These are phyloP conservation scores for Draba incana DNA, from an alignment of 345 rosid genomes.

Conservation along the genomic window DNA sequence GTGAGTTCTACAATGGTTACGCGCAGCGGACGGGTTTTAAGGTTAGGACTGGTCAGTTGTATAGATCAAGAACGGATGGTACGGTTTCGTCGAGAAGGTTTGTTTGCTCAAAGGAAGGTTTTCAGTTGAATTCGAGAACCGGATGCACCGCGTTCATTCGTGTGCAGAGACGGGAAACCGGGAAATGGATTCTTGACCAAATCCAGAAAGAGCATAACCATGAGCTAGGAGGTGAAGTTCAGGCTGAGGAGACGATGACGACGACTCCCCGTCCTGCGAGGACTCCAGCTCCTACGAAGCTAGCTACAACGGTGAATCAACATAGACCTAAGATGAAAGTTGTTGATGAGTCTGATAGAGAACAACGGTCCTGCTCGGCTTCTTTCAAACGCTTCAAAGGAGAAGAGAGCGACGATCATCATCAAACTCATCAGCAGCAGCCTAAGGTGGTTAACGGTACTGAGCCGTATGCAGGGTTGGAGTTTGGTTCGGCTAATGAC, in stretches of 20 bases:
- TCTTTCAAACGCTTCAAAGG: conserved; percentile 62
- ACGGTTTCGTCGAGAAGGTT: conserved; percentile 80
- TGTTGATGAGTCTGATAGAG: conserved; percentile 49
- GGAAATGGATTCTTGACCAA: conserved; percentile 93
- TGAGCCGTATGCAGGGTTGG: conserved; percentile 71
- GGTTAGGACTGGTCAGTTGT: conserved; percentile 79
- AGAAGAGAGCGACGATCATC: conserved; percentile 28
- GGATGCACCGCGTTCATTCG: conserved; percentile 94
- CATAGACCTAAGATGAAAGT: conserved; percentile 58
- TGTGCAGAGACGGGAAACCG: conserved; percentile 72
- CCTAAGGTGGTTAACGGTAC: conserved; percentile 35
- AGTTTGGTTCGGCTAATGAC: conserved; percentile 76
- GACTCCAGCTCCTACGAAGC: conserved; percentile 47
- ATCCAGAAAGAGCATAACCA: conserved; percentile 87
- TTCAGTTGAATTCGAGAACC: conserved; percentile 79
- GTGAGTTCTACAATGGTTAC: conserved; percentile 64
- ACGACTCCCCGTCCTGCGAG: conserved; percentile 47
- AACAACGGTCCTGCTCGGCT: conserved; percentile 43
- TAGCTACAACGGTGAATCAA: conserved; percentile 45
- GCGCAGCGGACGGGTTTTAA: conserved; percentile 67
- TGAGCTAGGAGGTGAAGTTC: conserved; percentile 54
- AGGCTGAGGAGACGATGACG: conserved; percentile 41
- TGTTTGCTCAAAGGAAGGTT: conserved; percentile 89
- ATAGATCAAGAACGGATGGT: conserved; percentile 87
- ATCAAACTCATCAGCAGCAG: conserved; percentile 24